phyloP scores from a whole-genome alignment of 176 grass and related monocot genomes.

The Musa troglodytarum region DNA sequence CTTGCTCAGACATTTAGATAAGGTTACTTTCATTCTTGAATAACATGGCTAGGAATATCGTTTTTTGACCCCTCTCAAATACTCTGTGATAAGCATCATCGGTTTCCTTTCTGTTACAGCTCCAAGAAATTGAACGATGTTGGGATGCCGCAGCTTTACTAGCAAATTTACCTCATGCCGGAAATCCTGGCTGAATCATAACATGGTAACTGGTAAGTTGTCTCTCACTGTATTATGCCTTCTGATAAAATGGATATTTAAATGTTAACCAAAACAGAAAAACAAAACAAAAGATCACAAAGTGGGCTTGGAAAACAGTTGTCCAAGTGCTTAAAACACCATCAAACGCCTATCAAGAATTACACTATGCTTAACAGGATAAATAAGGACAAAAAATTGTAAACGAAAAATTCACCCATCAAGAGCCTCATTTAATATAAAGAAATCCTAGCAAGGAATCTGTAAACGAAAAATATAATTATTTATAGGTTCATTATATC shows the following conservation, averaged over 20 bases:
- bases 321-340: neutral
- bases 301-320: neutral
- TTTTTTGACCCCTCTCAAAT: conserved; percentile 64
- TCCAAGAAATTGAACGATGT: conserved; percentile 99
- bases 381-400: neutral
- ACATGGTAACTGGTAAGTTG: conserved; percentile 9
- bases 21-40: neutral
- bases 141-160: conserved; percentile 96
- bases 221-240: neutral
- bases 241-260: neutral
- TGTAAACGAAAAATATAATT: neutral
- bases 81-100: conserved; percentile 93
- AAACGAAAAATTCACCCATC: neutral
- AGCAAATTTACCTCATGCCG: conserved; percentile 97
- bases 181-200: conserved; percentile 85
- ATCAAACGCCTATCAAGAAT: neutral
- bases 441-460: neutral
- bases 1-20: neutral
- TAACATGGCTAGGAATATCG: neutral
- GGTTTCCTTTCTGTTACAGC: conserved; percentile 96
- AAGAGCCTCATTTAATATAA: neutral
- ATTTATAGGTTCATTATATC: conserved; percentile 2
- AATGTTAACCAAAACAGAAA: neutral
- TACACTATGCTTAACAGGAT: neutral
- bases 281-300: neutral